These are phyloP conservation scores for Trichoderma sp. DNA, from an alignment of 2,329 filamentous ascomycete genomes.

Conservation along the genomic window DNA sequence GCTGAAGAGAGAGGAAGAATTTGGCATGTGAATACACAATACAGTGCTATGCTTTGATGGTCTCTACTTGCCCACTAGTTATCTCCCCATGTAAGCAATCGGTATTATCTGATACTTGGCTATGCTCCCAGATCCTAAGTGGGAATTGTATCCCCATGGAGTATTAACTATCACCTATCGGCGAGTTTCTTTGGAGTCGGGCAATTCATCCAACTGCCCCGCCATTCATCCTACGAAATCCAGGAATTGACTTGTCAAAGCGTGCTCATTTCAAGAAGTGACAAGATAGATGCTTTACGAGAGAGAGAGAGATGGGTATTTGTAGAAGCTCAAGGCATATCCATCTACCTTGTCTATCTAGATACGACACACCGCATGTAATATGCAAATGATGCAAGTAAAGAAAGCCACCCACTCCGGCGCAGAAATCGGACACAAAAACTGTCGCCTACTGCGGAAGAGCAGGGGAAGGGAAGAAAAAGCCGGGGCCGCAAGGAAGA, in stretches of 20 bases:
- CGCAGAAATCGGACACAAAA: background rate
- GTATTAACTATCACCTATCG: background rate
- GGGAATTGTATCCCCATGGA: background rate
- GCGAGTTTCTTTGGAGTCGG: background rate
- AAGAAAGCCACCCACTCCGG: background rate
- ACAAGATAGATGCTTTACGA: background rate
- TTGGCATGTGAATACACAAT: background rate
- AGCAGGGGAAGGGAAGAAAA: background rate
- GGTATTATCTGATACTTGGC: background rate
- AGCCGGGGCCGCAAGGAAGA: background rate
- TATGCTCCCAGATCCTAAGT: background rate
- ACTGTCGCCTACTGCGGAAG: background rate
- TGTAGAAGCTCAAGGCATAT: background rate
- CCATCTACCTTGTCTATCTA: background rate
- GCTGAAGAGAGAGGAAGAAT: background rate
- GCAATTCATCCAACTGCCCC: background rate
- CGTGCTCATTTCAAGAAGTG: background rate
- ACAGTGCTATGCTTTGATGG: background rate
- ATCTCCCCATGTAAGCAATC: background rate
- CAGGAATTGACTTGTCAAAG: background rate
- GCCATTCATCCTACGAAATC: background rate
- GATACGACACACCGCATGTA: background rate
- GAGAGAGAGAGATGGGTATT: background rate
- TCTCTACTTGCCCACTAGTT: background rate
- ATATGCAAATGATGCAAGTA: background rate